A percentile compares a stretch with the other conserved stretches of the same genome.
Evolutionary conservation across 2,329 filamentous ascomycete genomes (phyloP).

Genomic region (Scopulariopsis brevicaulis): DNA sequence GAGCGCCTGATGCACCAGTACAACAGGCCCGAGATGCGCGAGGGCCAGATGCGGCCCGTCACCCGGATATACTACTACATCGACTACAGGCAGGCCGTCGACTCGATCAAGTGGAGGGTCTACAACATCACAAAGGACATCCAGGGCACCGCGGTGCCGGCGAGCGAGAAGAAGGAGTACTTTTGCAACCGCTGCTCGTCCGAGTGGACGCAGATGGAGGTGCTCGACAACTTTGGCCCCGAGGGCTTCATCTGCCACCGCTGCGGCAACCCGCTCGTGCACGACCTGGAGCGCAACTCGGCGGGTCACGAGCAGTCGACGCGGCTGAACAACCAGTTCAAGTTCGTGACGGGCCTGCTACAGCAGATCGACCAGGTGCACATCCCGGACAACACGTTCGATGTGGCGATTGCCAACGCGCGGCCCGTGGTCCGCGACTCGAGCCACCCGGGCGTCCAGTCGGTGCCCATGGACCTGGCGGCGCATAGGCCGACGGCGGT

Average conservation of each 20-base stretch:
- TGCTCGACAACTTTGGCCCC: constrained; percentile 62
- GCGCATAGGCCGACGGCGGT: constrained; percentile 53
- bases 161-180: constrained; percentile 84
- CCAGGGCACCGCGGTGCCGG: constrained; percentile 70
- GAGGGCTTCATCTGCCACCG: constrained; percentile 74
- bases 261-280: constrained; percentile 55
- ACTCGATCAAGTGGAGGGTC: constrained; percentile 91
- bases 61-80: constrained; percentile 95
- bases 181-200: constrained; percentile 71
- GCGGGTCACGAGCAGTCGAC: constrained; percentile 64
- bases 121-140: constrained; percentile 82
- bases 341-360: constrained; percentile 65
- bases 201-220: constrained; percentile 84
- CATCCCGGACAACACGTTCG: constrained; percentile 65
- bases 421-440: constrained; percentile 56
- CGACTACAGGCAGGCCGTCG: constrained; percentile 86
- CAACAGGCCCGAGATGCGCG: constrained; percentile 56
- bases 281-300: constrained; percentile 54
- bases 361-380: constrained; percentile 65
- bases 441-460: constrained; percentile 51
- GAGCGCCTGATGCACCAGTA: constrained; percentile 50
- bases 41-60: constrained; percentile 70
- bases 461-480: constrained; percentile 42
- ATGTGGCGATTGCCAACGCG: constrained; percentile 51
- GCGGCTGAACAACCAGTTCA: constrained; percentile 67